A percentile compares a stretch with the other conserved stretches of the same genome.
Evolutionary conservation across 108 stramenopile species (phyloP).

Genomic region (Pseudonitzschia multistriata): DNA sequence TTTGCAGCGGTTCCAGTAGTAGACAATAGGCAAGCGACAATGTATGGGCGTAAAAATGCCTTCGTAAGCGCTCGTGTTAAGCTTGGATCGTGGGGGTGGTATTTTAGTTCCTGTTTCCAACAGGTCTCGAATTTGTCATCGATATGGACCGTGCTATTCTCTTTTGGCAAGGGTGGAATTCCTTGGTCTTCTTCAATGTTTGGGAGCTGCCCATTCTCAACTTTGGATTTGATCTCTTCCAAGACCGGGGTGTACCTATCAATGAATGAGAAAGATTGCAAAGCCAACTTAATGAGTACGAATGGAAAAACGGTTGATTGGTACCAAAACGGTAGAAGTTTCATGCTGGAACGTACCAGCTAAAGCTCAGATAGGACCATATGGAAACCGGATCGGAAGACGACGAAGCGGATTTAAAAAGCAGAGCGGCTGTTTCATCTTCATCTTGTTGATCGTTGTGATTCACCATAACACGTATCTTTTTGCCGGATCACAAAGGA

Average conservation of each 20-base stretch:
- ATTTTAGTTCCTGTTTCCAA: constrained; percentile 52
- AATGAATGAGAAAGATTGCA: too few species aligned
- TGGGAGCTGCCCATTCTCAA: constrained; percentile 41
- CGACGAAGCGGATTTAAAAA: too few species aligned
- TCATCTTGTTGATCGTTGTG: background rate
- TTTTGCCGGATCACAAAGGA: too few species aligned
- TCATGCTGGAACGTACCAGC: constrained; percentile 24
- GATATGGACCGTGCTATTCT: constrained; percentile 46
- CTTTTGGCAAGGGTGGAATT: constrained; percentile 41
- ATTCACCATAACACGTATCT: background rate
- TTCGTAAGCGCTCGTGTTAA: constrained; percentile 39
- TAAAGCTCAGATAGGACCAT: constrained; percentile 43
- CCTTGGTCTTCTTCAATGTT: constrained; percentile 42
- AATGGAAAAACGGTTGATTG: too few species aligned
- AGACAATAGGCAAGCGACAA: constrained; percentile 61
- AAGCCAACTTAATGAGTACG: too few species aligned
- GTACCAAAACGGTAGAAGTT: too few species aligned
- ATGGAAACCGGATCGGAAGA: too few species aligned
- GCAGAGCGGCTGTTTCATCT: background rate
- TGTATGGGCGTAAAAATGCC: constrained; percentile 55
- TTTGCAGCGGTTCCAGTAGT: constrained; percentile 65
- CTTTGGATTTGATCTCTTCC: constrained; percentile 42
- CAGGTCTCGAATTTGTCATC: constrained; percentile 27
- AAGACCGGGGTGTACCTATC: constrained; percentile 55
- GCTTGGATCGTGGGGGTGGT: constrained; percentile 25